phyloP scores from a whole-genome alignment of 345 rosid genomes.

The Triadica sebifera region DNA sequence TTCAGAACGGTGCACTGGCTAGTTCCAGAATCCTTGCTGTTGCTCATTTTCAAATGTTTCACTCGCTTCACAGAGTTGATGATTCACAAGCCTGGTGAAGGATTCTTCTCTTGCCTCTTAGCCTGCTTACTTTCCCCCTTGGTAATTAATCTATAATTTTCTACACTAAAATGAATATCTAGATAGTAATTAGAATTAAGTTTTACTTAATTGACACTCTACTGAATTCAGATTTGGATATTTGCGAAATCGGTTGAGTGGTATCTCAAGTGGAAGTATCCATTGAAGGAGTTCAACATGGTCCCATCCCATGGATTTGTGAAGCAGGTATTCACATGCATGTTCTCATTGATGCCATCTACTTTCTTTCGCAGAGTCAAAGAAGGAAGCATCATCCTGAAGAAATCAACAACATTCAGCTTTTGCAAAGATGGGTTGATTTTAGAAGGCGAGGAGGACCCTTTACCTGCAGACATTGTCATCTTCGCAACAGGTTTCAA shows the following conservation, averaged over 20 bases:
- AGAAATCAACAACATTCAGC: slow-evolving; percentile 20
- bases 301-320: slow-evolving; percentile 27
- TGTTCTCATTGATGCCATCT: slow-evolving; percentile 25
- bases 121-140: too few relatives aligned
- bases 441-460: slow-evolving; percentile 11
- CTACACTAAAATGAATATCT: too few relatives aligned
- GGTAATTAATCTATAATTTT: background rate
- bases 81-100: too few relatives aligned
- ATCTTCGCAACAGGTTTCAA: slow-evolving; percentile 39
- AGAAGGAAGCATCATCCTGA: slow-evolving; percentile 34
- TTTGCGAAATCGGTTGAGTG: slow-evolving; percentile 24
- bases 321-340: slow-evolving; percentile 23
- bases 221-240: slow-evolving; percentile 30
- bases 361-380: slow-evolving; percentile 29
- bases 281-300: slow-evolving; percentile 31
- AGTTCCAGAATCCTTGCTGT: slow-evolving; percentile 27
- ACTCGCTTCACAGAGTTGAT: too few relatives aligned
- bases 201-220: too few relatives aligned
- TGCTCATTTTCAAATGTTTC: slow-evolving; percentile 11
- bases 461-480: slow-evolving; percentile 23
- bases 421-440: slow-evolving; percentile 31
- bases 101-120: too few relatives aligned
- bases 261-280: slow-evolving; percentile 24
- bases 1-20: slow-evolving; percentile 35
- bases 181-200: too few relatives aligned